phyloP scores from a whole-genome alignment of 73 alveolate genomes.

The Paramecium bursaria region DNA sequence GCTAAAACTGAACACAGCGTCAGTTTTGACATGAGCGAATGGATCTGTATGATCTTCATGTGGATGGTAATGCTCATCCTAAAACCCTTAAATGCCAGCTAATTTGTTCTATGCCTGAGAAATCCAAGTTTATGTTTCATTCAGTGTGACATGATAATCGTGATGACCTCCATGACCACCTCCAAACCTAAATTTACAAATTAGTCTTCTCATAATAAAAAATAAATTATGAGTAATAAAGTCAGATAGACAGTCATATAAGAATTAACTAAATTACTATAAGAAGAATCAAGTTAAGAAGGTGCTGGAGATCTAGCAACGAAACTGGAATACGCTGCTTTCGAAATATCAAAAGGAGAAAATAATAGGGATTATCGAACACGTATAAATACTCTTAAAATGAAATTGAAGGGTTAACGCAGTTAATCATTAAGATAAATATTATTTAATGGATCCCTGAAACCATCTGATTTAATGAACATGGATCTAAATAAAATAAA shows the following conservation, averaged over 20 bases:
- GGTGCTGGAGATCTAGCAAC: background rate
- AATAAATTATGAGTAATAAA: too few species aligned
- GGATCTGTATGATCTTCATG: slow-evolving; percentile 69
- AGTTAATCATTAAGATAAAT: background rate
- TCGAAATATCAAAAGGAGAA: slow-evolving; percentile 32
- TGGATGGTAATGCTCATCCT: slow-evolving; percentile 61
- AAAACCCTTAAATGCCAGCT: slow-evolving; percentile 55
- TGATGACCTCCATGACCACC: slow-evolving; percentile 38
- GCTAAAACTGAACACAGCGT: slow-evolving; percentile 51
- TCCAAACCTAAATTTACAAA: slow-evolving; percentile 36
- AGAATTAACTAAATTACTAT: slow-evolving; percentile 14
- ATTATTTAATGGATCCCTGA: background rate
- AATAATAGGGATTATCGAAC: slow-evolving; percentile 46
- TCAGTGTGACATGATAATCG: slow-evolving; percentile 22
- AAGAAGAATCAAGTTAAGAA: background rate
- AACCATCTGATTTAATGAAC: slow-evolving; percentile 27
- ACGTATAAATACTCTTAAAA: slow-evolving; percentile 41
- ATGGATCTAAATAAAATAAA: slow-evolving; percentile 37
- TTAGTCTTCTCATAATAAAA: slow-evolving; percentile 49
- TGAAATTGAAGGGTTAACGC: slow-evolving; percentile 15
- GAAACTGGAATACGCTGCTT: slow-evolving; percentile 45
- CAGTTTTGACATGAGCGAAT: slow-evolving; percentile 59
- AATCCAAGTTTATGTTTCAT: slow-evolving; percentile 34
- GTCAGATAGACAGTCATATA: slow-evolving; percentile 9
- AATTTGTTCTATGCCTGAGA: slow-evolving; percentile 3